These are phyloP conservation scores for Penicillium griseofulvum DNA, from an alignment of 2,329 filamentous ascomycete species.

Conservation along the genomic window DNA sequence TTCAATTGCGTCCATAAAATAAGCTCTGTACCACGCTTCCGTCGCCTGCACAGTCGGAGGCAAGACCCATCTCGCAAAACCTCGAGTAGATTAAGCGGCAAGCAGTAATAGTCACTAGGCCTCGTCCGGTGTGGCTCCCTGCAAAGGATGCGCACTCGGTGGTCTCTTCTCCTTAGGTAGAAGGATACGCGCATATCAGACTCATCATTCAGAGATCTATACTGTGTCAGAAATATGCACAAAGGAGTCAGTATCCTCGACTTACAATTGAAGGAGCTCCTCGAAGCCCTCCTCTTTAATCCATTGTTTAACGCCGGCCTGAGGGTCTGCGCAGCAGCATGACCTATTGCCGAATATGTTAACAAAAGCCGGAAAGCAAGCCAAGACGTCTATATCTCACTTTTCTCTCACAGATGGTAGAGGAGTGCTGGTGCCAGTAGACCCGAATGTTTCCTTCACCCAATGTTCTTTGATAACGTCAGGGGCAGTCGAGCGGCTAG, in stretches of 20 bases:
- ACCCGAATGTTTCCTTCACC: conserved; percentile 41
- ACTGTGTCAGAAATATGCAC: not conserved
- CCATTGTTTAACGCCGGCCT: conserved; percentile 27
- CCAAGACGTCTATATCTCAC: conserved; percentile 22
- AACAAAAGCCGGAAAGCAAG: not conserved
- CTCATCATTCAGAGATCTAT: conserved; percentile 49
- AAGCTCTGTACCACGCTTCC: conserved; percentile 38
- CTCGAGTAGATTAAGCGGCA: conserved; percentile 50
- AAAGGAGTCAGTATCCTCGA: not conserved
- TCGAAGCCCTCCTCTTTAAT: conserved; percentile 37
- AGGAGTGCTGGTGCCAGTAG: conserved; percentile 27
- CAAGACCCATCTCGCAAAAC: conserved; percentile 38
- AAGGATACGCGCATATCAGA: conserved; percentile 48
- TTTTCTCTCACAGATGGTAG: conserved; percentile 30
- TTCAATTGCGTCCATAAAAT: conserved; percentile 55
- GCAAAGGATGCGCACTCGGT: conserved; percentile 55
- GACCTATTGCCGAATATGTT: conserved; percentile 26
- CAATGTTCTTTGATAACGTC: conserved; percentile 40
- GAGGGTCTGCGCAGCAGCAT: conserved; percentile 34
- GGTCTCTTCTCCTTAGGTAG: conserved; percentile 53
- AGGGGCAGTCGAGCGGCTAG: conserved; percentile 31
- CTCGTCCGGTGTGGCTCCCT: conserved; percentile 43
- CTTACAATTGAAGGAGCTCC: conserved; percentile 41
- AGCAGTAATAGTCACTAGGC: conserved; percentile 48
- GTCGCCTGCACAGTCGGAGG: conserved; percentile 41